Evolutionary conservation across 371 early-diverging fungal species (phyloP), one percentile per base, ranked within the genome.

Genomic region (Rhizopus microsporus): DNA sequence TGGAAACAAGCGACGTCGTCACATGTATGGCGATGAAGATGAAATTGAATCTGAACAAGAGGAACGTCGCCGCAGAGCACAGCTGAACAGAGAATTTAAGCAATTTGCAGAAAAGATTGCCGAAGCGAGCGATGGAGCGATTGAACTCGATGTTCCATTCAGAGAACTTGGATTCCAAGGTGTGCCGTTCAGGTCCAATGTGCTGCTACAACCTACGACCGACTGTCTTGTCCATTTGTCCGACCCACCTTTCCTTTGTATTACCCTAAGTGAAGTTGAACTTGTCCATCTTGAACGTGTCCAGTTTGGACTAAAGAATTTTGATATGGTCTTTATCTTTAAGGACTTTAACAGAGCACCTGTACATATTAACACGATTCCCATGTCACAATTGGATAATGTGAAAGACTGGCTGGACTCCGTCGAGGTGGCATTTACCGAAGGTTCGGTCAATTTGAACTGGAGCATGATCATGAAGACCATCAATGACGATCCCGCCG

Each of bases 381-480:
- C 98, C 29, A 92, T 93, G 80, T 87, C 88, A 45, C 91, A 95
- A 63, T 77, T 99, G 40, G 96, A 96, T 61, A 88, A 93, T 64
- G 91, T 99, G 58, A 98, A 98, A 78, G 99, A 98, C 55, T 98
- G 98, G 95, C 85, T 99, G 33, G 99, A 99, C 72, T 92, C 95
- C 9, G 91, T 94, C 49, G 98, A 99, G 69, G 91, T 99, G 33
- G 85, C 93, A 8, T 98, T 93, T 74, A 93, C 91, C 37, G 99
- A 99, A 75, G 99, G 99, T 6, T 94, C 94, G 3, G 92, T 97
- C 65, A 99, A 97, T 69, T 86, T 99, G 62, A 95, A 94, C 69
- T 99, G 99, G 99, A 75, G 88, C 10, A 92, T 91, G 71, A 98
- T 99, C 67, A 94, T 99, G 95, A 98, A 96, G 73, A 99, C 98